These are phyloP conservation scores for Linnemannia exigua DNA, from an alignment of 192 early-diverging fungal genomes.

Conservation along the genomic window DNA sequence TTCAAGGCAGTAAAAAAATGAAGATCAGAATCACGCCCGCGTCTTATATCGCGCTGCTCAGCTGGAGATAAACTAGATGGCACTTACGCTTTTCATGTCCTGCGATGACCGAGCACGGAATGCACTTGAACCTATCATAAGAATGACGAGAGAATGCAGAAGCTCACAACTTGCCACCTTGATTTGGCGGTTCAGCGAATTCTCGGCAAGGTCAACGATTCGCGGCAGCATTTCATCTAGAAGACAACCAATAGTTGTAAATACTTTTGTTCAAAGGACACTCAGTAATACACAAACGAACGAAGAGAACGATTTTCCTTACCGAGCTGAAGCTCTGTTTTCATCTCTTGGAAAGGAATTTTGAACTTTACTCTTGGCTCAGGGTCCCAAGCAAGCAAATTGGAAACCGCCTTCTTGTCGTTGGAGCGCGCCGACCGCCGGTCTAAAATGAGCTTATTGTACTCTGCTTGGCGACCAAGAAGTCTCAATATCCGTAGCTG, in stretches of 20 bases:
- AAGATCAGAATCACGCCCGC: not conserved
- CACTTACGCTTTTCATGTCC: slow-evolving; percentile 55
- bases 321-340: slow-evolving; percentile 77
- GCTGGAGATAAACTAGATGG: not conserved
- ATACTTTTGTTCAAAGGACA: not conserved
- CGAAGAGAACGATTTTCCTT: slow-evolving; percentile 8
- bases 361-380: slow-evolving; percentile 68
- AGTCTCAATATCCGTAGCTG: slow-evolving; percentile 73
- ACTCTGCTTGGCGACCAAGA: slow-evolving; percentile 74
- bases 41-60: not conserved
- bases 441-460: slow-evolving; percentile 63
- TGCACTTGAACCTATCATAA: slow-evolving; percentile 82
- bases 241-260: not conserved
- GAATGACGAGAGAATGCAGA: slow-evolving; percentile 76
- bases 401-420: slow-evolving; percentile 26
- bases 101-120: slow-evolving; percentile 61
- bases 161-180: slow-evolving; percentile 83
- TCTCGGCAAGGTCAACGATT: slow-evolving; percentile 81
- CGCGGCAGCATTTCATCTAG: slow-evolving; percentile 83
- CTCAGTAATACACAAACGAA: not conserved
- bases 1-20: not conserved
- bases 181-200: slow-evolving; percentile 78
- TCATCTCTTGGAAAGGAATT: slow-evolving; percentile 78
- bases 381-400: slow-evolving; percentile 78
- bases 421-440: not conserved